phyloP scores from a whole-genome alignment of 805 yeast genomes.

The Saccharomyces jurei region DNA sequence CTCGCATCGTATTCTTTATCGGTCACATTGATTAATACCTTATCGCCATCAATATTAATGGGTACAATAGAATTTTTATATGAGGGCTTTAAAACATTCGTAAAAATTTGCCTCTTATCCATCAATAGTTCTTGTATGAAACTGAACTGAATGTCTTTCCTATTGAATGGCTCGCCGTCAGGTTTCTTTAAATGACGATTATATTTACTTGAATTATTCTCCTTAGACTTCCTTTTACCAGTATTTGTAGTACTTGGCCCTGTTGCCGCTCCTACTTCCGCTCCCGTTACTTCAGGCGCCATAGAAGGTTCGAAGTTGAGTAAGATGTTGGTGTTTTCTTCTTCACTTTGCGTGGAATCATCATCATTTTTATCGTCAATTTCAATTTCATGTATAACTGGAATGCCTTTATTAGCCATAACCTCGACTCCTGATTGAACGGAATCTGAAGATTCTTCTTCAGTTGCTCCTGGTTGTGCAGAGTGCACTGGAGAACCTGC shows the following conservation, averaged over 20 bases:
- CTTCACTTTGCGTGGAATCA: constrained; percentile 18
- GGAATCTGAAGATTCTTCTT: not conserved
- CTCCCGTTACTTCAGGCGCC: constrained; percentile 4
- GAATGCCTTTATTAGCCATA: not conserved
- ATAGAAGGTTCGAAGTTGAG: constrained; percentile 3
- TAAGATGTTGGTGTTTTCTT: constrained; percentile 7
- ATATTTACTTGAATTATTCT: constrained; percentile 6
- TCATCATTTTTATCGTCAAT: constrained; percentile 3
- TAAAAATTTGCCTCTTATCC: constrained; percentile 58
- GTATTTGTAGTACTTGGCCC: constrained; percentile 24
- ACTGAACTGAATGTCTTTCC: constrained; percentile 80
- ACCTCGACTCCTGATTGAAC: not conserved
- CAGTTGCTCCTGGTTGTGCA: not conserved
- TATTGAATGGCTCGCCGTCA: constrained; percentile 89
- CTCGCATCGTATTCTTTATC: constrained; percentile 33
- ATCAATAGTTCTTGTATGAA: constrained; percentile 58
- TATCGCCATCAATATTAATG: constrained; percentile 31
- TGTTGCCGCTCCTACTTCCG: not conserved
- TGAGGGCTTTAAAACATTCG: constrained; percentile 46
- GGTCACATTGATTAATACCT: constrained; percentile 25
- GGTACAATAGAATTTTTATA: constrained; percentile 29
- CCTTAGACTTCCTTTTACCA: not conserved
- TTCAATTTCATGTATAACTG: not conserved
- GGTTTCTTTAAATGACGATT: constrained; percentile 65
- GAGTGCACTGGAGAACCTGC: not conserved